A percentile compares a stretch with the other conserved stretches of the same genome.
Conservation (phyloP, 306 rosid genomes). For the Aeschynomene evenia region DNA sequence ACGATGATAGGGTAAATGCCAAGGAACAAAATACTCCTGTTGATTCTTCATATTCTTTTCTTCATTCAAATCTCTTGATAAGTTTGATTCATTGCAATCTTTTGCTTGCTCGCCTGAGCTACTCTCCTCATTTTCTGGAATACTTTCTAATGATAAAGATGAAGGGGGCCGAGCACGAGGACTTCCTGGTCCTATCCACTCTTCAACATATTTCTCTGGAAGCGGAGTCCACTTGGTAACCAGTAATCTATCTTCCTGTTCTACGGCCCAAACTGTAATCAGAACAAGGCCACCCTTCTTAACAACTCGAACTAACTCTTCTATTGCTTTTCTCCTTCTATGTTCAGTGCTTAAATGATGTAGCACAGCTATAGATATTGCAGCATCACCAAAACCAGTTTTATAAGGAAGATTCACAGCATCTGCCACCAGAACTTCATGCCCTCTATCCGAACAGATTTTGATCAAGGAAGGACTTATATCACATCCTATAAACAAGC, state of each 20-base stretch:
- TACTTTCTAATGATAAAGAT: conserved; percentile 60
- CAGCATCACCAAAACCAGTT: conserved; percentile 88
- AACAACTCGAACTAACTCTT: conserved; percentile 85
- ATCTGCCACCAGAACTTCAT: conserved; percentile 87
- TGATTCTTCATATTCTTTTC: conserved; percentile 46
- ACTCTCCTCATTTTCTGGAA: conserved; percentile 73
- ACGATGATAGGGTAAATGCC: conserved; percentile 99
- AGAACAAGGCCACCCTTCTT: conserved; percentile 85
- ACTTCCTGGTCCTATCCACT: conserved; percentile 91
- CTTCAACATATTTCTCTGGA: conserved; percentile 63
- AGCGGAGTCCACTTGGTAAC: conserved; percentile 87
- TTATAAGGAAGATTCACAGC: conserved; percentile 84
- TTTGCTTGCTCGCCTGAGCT: conserved; percentile 33
- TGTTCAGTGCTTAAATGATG: conserved; percentile 88
- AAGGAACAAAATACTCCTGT: conserved; percentile 91
- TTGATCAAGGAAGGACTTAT: conserved; percentile 76
- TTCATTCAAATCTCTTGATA: conserved; percentile 26
- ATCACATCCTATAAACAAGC: conserved; percentile 82
- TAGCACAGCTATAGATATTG: conserved; percentile 86
- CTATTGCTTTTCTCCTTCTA: conserved; percentile 81
- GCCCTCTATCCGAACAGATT: conserved; percentile 74
- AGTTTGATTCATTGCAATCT: conserved; percentile 31
- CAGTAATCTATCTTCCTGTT: conserved; percentile 79
- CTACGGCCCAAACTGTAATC: conserved; percentile 97
- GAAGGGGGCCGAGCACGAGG: conserved; percentile 58